These are phyloP conservation scores for Pseudozyma pruni DNA, from an alignment of 1,284 basidiomycete genomes.

Conservation along the genomic window DNA sequence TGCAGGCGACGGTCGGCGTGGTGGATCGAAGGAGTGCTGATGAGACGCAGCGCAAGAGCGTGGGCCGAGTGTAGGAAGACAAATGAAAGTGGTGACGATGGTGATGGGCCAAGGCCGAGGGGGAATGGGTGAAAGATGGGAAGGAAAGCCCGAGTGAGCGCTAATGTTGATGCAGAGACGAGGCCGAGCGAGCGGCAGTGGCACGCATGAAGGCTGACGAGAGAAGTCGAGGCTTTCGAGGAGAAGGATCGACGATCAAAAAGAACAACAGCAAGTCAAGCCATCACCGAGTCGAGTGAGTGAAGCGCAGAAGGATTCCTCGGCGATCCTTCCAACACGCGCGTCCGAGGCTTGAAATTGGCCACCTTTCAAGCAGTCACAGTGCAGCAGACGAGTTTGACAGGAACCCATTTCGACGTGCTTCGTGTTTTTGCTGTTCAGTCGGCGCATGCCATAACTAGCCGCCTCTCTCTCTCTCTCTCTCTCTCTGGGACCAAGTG, in stretches of 20 bases:
- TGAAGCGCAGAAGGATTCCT: constrained; percentile 3
- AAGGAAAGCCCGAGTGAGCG: constrained; percentile 15
- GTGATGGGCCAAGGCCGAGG: constrained; percentile 8
- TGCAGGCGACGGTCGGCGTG: neutral
- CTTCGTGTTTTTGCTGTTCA: too few relatives aligned
- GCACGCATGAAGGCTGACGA: constrained; percentile 37
- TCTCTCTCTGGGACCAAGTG: too few relatives aligned
- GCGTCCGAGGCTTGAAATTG: constrained; percentile 5
- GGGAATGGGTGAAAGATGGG: constrained; percentile 1
- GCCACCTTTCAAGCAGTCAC: too few relatives aligned
- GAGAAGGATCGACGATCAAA: constrained; percentile 10
- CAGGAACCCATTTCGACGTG: too few relatives aligned
- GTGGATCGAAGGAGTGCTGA: neutral
- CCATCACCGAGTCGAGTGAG: neutral
- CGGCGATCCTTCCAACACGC: constrained; percentile 10
- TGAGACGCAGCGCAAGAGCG: neutral
- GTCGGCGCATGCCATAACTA: too few relatives aligned
- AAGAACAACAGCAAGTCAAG: neutral
- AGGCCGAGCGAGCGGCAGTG: constrained; percentile 41
- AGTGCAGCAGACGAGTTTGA: neutral
- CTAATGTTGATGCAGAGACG: constrained; percentile 25
- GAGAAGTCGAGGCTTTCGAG: too few relatives aligned
- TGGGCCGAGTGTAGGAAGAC: constrained; percentile 2
- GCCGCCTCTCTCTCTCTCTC: too few relatives aligned
- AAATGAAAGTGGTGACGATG: constrained; percentile 15